These are phyloP conservation scores for Macadamia integrifolia DNA, from an alignment of 164 flowering plant genomes.

Conservation along the genomic window DNA sequence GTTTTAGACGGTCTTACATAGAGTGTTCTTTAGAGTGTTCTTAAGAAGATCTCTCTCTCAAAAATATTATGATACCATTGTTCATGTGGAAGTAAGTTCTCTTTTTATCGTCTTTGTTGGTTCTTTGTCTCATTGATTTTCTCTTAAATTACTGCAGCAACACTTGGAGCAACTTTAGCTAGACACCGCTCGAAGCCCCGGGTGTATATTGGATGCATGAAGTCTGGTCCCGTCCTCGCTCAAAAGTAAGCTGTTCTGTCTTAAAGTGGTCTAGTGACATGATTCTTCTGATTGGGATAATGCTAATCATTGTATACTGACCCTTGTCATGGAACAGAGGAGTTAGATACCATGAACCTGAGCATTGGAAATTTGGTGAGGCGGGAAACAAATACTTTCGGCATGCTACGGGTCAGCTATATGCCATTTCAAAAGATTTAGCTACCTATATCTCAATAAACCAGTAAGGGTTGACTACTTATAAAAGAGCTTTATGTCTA, in stretches of 20 bases:
- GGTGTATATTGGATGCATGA: slow-evolving; percentile 95
- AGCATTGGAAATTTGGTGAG: slow-evolving; percentile 96
- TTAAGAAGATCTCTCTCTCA: background rate
- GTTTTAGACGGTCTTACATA: too few species aligned
- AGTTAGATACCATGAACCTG: slow-evolving; percentile 93
- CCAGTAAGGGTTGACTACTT: slow-evolving; percentile 48
- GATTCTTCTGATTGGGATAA: background rate
- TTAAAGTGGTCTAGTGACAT: slow-evolving; percentile 1
- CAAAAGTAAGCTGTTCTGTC: slow-evolving; percentile 56
- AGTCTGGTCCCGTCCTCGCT: slow-evolving; percentile 94
- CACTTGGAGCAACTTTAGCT: slow-evolving; percentile 73
- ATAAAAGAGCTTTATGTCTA: background rate
- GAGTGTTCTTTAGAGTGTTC: background rate
- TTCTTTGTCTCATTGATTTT: slow-evolving; percentile 8
- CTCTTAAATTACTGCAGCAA: slow-evolving; percentile 45
- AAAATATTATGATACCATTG: background rate
- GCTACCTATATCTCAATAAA: slow-evolving; percentile 80
- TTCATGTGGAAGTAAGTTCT: background rate
- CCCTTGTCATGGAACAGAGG: slow-evolving; percentile 46
- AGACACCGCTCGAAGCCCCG: slow-evolving; percentile 69
- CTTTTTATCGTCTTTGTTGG: background rate
- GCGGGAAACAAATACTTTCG: slow-evolving; percentile 92
- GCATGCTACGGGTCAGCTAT: slow-evolving; percentile 97
- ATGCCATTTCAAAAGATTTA: slow-evolving; percentile 82
- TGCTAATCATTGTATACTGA: background rate